phyloP scores from a whole-genome alignment of 1,284 basidiomycete genomes.

The Ceratorhiza oryzae-sativae region DNA sequence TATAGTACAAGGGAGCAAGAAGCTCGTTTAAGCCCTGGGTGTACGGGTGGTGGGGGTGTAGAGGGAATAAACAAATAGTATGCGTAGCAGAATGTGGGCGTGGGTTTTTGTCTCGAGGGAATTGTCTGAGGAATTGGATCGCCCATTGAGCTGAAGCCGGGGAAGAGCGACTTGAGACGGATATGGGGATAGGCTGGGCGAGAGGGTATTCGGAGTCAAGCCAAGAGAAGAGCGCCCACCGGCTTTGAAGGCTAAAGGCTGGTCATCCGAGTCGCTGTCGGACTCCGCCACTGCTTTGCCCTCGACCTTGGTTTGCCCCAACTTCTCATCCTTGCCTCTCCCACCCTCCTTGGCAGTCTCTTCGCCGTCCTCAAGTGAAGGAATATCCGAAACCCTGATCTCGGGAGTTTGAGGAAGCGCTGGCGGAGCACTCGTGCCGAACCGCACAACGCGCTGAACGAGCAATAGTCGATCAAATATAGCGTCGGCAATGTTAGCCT shows the following conservation, averaged over 20 bases:
- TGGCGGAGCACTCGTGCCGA: conserved; percentile 26
- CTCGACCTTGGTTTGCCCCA: background rate
- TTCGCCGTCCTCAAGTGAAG: background rate
- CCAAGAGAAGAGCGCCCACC: conserved; percentile 30
- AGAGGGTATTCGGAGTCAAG: conserved; percentile 49
- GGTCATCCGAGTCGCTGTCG: conserved; percentile 19
- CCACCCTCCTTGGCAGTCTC: background rate
- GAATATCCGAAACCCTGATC: conserved; percentile 37
- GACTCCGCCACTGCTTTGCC: background rate
- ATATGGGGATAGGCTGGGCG: conserved; percentile 42
- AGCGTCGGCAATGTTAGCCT: conserved; percentile 36
- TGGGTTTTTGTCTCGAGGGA: conserved; percentile 48
- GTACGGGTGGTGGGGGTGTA: conserved; percentile 50
- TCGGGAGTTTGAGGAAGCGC: conserved; percentile 37
- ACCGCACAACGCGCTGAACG: conserved; percentile 34
- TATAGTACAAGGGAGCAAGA: conserved; percentile 50
- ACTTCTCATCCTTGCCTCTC: background rate
- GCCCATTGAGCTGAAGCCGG: conserved; percentile 11
- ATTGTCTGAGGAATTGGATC: conserved; percentile 20
- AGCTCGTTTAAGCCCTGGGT: conserved; percentile 50
- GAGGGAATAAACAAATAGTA: conserved; percentile 50
- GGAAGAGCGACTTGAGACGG: conserved; percentile 31
- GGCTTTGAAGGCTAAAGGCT: conserved; percentile 34
- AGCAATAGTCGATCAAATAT: conserved; percentile 40
- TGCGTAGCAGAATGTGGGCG: conserved; percentile 50